These are phyloP conservation scores for Chaetomiaceae sp. DNA, from an alignment of 2,329 filamentous ascomycete species.

Conservation along the genomic window DNA sequence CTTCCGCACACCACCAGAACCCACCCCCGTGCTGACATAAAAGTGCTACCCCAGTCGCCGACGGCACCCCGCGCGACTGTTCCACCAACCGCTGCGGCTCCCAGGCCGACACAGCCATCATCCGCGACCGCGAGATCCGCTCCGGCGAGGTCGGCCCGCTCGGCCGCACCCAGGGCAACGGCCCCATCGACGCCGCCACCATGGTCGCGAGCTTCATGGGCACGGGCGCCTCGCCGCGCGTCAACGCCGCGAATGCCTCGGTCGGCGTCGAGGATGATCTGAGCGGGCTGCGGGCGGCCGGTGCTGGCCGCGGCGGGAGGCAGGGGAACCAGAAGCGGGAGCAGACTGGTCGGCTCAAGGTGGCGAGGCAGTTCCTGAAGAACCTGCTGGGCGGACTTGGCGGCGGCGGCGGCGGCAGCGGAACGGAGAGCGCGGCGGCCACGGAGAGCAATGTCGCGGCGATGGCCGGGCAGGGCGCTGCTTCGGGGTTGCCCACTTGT, in stretches of 20 bases:
- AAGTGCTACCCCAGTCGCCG: slow-evolving; percentile 37
- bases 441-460: slow-evolving; percentile 51
- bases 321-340: slow-evolving; percentile 2
- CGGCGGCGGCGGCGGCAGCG: slow-evolving; percentile 26
- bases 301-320: neutral
- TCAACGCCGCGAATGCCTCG: slow-evolving; percentile 21
- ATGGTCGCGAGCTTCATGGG: slow-evolving; percentile 61
- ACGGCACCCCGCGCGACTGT: slow-evolving; percentile 66
- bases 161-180: slow-evolving; percentile 59
- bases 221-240: slow-evolving; percentile 27
- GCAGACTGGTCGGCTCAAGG: neutral
- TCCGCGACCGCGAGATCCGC: slow-evolving; percentile 56
- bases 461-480: slow-evolving; percentile 50
- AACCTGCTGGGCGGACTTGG: slow-evolving; percentile 13
- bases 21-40: neutral
- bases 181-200: slow-evolving; percentile 52
- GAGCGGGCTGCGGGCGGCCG: neutral
- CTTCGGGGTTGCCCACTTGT: slow-evolving; percentile 55
- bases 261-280: slow-evolving; percentile 25
- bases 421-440: slow-evolving; percentile 37
- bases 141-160: slow-evolving; percentile 53
- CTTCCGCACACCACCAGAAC: too few relatives aligned
- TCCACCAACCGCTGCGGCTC: slow-evolving; percentile 56
- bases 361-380: slow-evolving; percentile 18
- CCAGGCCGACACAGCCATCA: slow-evolving; percentile 68